Evolutionary conservation across 1,284 basidiomycete genomes (phyloP), one percentile per base, ranked within the genome.

Genomic region (Cryptococcus sp.): DNA sequence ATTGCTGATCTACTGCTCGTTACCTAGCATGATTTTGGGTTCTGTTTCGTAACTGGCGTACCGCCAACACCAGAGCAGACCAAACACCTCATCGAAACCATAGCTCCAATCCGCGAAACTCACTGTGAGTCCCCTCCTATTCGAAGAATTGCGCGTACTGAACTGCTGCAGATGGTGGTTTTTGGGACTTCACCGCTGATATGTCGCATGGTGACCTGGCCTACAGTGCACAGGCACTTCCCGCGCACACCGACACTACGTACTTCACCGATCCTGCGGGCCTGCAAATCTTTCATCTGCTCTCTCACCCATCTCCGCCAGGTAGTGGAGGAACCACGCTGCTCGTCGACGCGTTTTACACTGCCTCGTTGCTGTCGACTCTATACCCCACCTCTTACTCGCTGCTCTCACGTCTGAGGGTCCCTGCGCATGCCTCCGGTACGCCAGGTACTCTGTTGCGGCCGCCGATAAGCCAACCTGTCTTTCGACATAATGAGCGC

Each of bases 151-250:
- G 8, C 31, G 31, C 2, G 31, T 13, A 13, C 56, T 64, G 25
- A 13, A 47, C 46, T 22, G 47, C 31, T 50, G 1, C 59, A 93
- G 90, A 94, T 68, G 92, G 91, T 38, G 87, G 87, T 50, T 95
- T 98, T 78, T 99, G 95, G 94, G 92, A 97, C 71, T 96, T 99
- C 72, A 97, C 93, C 0, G 87, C 93, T 0, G 88, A 96, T 73
- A 84, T 96, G 20, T 87, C 88, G 13, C 93, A 90, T 71, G 93
- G 93, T 20, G 94, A 98, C 74, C 88, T 91, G 6, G 82, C 82
- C 0, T 99, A 99, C 78, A 94, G 93, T 8, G 90, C 88, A 20
- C 78, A 96, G 44, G 88, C 88, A 0, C 84, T 99, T 5, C 87
- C 86, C 8, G 93, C 92, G 0, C 95, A 99, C 75, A 98, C 94